Conservation (phyloP, 345 rosid genomes). For the Pistacia vera region DNA sequence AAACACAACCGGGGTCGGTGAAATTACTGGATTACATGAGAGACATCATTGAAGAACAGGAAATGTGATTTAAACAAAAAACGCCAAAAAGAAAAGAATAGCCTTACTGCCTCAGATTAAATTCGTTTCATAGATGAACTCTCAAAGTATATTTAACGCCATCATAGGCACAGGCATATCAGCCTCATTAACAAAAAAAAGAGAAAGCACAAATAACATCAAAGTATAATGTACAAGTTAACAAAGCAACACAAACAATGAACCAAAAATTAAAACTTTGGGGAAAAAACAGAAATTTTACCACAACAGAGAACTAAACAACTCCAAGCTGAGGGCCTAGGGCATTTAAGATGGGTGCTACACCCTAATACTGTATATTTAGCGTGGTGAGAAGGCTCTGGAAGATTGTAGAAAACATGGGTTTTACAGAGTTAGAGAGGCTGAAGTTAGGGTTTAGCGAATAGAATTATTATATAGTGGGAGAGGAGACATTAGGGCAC, state of each 20-base stretch:
- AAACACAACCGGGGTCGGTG: neutral
- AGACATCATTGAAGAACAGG: neutral
- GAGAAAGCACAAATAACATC: neutral
- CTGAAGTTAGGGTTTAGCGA: neutral
- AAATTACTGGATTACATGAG: neutral
- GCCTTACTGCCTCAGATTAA: conserved; percentile 40
- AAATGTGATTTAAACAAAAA: neutral
- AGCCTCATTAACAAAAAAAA: neutral
- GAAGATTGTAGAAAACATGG: neutral
- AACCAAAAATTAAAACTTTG: neutral
- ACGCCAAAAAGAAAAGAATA: neutral
- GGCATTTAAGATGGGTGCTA: neutral
- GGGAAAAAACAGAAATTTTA: neutral
- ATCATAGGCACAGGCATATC: conserved; percentile 41
- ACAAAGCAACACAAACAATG: neutral
- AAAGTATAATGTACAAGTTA: too few relatives aligned
- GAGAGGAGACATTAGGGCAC: neutral
- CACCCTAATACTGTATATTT: neutral
- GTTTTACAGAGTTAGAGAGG: neutral
- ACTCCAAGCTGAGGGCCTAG: neutral
- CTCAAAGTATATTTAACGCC: conserved; percentile 72
- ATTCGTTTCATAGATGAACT: conserved; percentile 32
- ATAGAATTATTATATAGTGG: neutral
- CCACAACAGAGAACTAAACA: neutral
- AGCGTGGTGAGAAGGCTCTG: neutral